phyloP scores from a whole-genome alignment of 805 yeast species.

The Isabelozyma pseudorhagii region DNA sequence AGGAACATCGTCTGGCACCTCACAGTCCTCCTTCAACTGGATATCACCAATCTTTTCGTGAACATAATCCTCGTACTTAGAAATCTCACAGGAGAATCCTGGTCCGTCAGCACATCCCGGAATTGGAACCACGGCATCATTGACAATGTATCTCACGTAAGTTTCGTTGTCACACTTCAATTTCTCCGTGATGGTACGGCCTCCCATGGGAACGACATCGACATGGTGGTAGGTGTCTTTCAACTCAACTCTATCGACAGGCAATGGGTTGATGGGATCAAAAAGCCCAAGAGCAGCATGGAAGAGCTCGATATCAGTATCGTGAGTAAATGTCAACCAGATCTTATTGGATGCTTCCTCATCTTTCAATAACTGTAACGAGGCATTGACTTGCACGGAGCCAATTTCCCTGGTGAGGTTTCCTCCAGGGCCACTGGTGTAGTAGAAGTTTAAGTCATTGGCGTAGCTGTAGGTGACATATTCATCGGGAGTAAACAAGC shows the following conservation, averaged over 20 bases:
- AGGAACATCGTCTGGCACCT: slow-evolving; percentile 8
- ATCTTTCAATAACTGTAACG: slow-evolving; percentile 42
- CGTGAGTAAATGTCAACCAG: slow-evolving; percentile 69
- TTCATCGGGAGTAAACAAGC: slow-evolving; percentile 60
- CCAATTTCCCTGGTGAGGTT: slow-evolving; percentile 56
- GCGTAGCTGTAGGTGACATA: slow-evolving; percentile 59
- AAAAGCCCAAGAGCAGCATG: slow-evolving; percentile 59
- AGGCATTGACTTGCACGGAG: slow-evolving; percentile 45
- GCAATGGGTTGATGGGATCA: slow-evolving; percentile 35
- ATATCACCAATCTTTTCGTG: slow-evolving; percentile 6
- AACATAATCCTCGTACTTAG: slow-evolving; percentile 7
- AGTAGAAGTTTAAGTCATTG: slow-evolving; percentile 54
- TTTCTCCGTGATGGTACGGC: slow-evolving; percentile 49
- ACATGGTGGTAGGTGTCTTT: slow-evolving; percentile 22
- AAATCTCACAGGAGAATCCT: slow-evolving; percentile 41
- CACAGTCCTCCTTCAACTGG: slow-evolving; percentile 11
- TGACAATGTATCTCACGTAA: slow-evolving; percentile 47
- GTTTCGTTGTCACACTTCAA: slow-evolving; percentile 38
- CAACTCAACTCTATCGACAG: slow-evolving; percentile 28
- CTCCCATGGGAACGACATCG: slow-evolving; percentile 59
- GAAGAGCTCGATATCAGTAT: slow-evolving; percentile 56
- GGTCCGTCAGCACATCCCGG: slow-evolving; percentile 51
- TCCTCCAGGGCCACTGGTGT: slow-evolving; percentile 59
- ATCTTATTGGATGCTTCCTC: slow-evolving; percentile 42
- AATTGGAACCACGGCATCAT: slow-evolving; percentile 55